A percentile compares a stretch with the other conserved stretches of the same genome.
Evolutionary conservation across 1,139 yeast species (phyloP).

Genomic region (Blastobotrys buckinghamii): DNA sequence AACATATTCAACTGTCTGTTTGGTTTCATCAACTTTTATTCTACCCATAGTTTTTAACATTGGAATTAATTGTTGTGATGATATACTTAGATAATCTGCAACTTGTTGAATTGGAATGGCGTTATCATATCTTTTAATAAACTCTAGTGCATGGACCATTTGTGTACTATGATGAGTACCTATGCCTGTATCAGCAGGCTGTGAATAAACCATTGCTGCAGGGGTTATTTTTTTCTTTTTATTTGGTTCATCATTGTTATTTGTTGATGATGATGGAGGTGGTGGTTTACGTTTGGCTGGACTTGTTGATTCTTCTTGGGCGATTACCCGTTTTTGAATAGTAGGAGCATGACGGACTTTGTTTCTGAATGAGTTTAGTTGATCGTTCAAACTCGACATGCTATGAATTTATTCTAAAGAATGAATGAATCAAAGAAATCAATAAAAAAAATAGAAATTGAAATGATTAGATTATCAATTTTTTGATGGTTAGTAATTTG

Average conservation of each 20-base stretch:
- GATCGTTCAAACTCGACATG: constrained; percentile 38
- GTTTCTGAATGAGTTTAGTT: constrained; percentile 54
- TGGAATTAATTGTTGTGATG: constrained; percentile 46
- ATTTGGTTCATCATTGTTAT: constrained; percentile 16
- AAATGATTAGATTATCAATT: too few relatives aligned
- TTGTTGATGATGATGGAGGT: too few relatives aligned
- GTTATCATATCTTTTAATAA: constrained; percentile 61
- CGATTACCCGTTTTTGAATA: constrained; percentile 35
- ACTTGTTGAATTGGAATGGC: constrained; percentile 62
- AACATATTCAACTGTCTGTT: constrained; percentile 71
- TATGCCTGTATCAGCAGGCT: constrained; percentile 35
- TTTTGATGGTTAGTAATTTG: too few relatives aligned
- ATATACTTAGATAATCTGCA: constrained; percentile 48
- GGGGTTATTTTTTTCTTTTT: constrained; percentile 24
- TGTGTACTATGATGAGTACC: constrained; percentile 75
- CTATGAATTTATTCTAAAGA: too few relatives aligned
- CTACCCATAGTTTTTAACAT: constrained; percentile 71
- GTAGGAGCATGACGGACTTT: constrained; percentile 53
- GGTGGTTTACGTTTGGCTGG: constrained; percentile 12
- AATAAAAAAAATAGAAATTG: too few relatives aligned
- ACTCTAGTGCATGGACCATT: constrained; percentile 82
- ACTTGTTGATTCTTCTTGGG: constrained; percentile 16
- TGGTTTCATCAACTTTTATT: constrained; percentile 40
- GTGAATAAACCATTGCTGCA: constrained; percentile 29
- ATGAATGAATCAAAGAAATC: too few relatives aligned